Evolutionary conservation across 2,329 filamentous ascomycete species (phyloP).

Genomic region (Fusarium sp.): DNA sequence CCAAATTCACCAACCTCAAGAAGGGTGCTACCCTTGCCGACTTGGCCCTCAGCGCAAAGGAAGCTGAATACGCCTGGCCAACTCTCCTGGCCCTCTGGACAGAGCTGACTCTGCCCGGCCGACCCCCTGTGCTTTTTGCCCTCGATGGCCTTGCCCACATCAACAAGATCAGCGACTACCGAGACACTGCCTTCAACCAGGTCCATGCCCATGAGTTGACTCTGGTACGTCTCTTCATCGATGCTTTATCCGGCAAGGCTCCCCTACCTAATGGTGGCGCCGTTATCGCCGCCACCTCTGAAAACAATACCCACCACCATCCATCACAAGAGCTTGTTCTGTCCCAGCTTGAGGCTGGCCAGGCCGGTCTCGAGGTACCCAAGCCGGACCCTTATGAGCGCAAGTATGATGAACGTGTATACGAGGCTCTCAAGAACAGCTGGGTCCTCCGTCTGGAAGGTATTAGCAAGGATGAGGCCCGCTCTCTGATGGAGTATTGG

Average conservation of each 20-base stretch:
- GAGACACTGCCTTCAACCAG: constrained; percentile 72
- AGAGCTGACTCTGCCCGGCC: constrained; percentile 72
- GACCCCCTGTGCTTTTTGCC: constrained; percentile 74
- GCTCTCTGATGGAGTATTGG: constrained; percentile 91
- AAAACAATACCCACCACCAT: constrained; percentile 73
- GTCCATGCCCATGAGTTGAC: constrained; percentile 90
- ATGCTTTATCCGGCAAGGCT: constrained; percentile 72
- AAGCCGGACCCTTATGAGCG: constrained; percentile 64
- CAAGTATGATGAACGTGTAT: constrained; percentile 67
- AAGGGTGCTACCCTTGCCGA: constrained; percentile 73
- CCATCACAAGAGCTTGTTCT: constrained; percentile 77
- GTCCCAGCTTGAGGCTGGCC: constrained; percentile 62
- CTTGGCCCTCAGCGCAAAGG: constrained; percentile 76
- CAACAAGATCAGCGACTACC: constrained; percentile 83
- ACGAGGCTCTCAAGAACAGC: constrained; percentile 62
- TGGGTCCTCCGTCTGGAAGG: constrained; percentile 70
- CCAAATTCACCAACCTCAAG: constrained; percentile 56
- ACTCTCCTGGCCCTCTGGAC: constrained; percentile 84
- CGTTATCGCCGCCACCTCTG: constrained; percentile 78
- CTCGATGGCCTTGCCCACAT: constrained; percentile 84
- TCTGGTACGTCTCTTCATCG: constrained; percentile 79
- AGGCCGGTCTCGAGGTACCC: constrained; percentile 53
- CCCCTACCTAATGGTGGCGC: constrained; percentile 78
- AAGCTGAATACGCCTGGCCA: constrained; percentile 81
- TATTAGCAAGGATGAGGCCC: constrained; percentile 78